Evolutionary conservation across 345 rosid genomes (phyloP).

Genomic region (Gossypium ekmanianum): DNA sequence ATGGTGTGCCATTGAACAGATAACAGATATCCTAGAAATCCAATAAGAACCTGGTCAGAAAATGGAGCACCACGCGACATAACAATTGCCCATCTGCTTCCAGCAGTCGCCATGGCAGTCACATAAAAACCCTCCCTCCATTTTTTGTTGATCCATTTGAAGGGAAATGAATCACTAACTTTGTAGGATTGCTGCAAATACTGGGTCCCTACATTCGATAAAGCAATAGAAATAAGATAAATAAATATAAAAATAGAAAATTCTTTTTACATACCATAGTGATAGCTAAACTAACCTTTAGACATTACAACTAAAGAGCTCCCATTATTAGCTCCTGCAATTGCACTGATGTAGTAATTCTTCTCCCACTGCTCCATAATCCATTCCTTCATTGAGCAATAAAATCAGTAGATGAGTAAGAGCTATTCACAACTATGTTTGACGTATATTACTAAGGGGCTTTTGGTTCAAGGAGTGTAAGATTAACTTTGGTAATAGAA

Average conservation of each 20-base stretch:
- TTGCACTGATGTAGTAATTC: conserved; percentile 87
- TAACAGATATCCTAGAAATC: conserved; percentile 5
- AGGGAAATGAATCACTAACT: conserved; percentile 96
- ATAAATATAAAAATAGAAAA: not conserved
- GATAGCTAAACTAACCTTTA: conserved; percentile 54
- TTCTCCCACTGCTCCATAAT: conserved; percentile 99
- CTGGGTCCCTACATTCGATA: conserved; percentile 61
- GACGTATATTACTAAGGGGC: not conserved
- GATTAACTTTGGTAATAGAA: no score
- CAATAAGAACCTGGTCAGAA: conserved; percentile 69
- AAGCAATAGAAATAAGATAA: conserved; percentile 11
- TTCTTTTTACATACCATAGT: not conserved
- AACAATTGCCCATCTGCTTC: conserved; percentile 92
- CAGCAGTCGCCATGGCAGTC: conserved; percentile 96
- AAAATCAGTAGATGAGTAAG: not conserved
- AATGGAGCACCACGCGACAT: conserved; percentile 97
- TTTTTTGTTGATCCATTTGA: conserved; percentile 95
- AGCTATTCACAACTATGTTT: not conserved
- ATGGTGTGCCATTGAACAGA: conserved; percentile 8
- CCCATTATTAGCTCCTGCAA: conserved; percentile 86
- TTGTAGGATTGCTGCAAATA: conserved; percentile 96
- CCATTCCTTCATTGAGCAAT: conserved; percentile 60
- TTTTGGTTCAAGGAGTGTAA: no score
- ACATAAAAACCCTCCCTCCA: conserved; percentile 97
- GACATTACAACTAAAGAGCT: conserved; percentile 96